A percentile compares a stretch with the other conserved stretches of the same genome.
Conservation (phyloP, 495 filamentous ascomycete species). For the Achaetomiella virescens region DNA sequence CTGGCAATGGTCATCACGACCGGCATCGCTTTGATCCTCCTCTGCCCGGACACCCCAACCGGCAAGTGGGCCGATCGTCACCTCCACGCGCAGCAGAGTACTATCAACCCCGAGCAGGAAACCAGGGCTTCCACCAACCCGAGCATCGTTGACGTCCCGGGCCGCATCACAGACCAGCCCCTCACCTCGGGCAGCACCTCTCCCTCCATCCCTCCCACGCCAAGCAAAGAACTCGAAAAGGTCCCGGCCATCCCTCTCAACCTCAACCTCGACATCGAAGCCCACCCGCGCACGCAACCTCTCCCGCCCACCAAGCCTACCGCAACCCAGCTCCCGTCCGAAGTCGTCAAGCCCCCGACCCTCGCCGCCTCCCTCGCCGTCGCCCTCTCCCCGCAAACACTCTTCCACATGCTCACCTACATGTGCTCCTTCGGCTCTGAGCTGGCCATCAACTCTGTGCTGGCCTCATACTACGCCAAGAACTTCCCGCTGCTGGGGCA, state of each 20-base stretch:
- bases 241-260: not conserved
- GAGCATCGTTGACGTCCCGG: constrained; percentile 46
- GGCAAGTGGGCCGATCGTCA: constrained; percentile 54
- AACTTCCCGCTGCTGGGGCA: constrained; percentile 71
- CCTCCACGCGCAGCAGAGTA: not conserved
- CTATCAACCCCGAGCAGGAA: constrained; percentile 1
- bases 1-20: constrained; percentile 68
- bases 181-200: not conserved
- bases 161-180: constrained; percentile 49
- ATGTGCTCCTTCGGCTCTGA: constrained; percentile 82
- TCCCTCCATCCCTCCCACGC: not conserved
- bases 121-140: constrained; percentile 3
- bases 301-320: not conserved
- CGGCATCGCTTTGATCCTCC: constrained; percentile 60
- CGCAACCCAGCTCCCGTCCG: constrained; percentile 39
- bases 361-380: constrained; percentile 46
- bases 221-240: not conserved
- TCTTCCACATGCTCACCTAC: constrained; percentile 63
- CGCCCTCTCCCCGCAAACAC: constrained; percentile 55
- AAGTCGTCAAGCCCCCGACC: constrained; percentile 61
- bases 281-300: no score
- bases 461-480: constrained; percentile 70
- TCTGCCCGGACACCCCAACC: constrained; percentile 79
- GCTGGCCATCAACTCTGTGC: constrained; percentile 76
- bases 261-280: not conserved